Evolutionary conservation across 2,329 filamentous ascomycete genomes (phyloP), one percentile per base, ranked within the genome.

Genomic region (Microsporum ferrugineum): DNA sequence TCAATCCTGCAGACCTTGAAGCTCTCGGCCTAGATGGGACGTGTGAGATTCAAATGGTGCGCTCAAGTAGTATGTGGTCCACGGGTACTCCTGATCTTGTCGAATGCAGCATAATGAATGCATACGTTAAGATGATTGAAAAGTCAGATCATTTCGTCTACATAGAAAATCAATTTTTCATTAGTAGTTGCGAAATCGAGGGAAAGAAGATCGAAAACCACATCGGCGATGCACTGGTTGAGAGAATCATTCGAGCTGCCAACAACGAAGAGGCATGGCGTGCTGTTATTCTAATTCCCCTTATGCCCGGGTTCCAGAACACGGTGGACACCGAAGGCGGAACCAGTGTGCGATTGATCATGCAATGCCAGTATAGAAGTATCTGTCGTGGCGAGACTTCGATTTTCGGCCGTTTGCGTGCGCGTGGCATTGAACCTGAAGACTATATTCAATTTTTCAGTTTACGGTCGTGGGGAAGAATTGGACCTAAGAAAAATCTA

Each of bases 151-250:
- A 97, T 71, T 96, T 85, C 67, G 88, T 99, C 29, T 99, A 97
- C 76, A 96, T 99, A 63, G 94, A 99, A 74, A 97, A 97, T 69
- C 94, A 99, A 70, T 97, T 97, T 78, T 99, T 97, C 79, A 96
- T 51, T 36, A 79, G 78, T 91, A 71, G 95, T 89, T 2, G 89
- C 92, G 0, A 97, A 62, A 49, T 92, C 0, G 91, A 91, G 8
- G 86, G 94, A 7, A 76, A 96, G 55, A 91, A 96, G 71, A 77
- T 97, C 36, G 86, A 90, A 72, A 99, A 99, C 71, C 87, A 84
- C 12, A 88, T 99, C 60, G 94, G 94, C 7, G 80, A 81, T 14
- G 87, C 94, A 2, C 96, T 99, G 59, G 94, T 96, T 1, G 91
- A 99, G 61, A 91, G 92, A 0, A 87, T 91, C 31, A 83, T 96